Conservation (phyloP, 495 filamentous ascomycete species). For the Penicillium cinerascens region DNA sequence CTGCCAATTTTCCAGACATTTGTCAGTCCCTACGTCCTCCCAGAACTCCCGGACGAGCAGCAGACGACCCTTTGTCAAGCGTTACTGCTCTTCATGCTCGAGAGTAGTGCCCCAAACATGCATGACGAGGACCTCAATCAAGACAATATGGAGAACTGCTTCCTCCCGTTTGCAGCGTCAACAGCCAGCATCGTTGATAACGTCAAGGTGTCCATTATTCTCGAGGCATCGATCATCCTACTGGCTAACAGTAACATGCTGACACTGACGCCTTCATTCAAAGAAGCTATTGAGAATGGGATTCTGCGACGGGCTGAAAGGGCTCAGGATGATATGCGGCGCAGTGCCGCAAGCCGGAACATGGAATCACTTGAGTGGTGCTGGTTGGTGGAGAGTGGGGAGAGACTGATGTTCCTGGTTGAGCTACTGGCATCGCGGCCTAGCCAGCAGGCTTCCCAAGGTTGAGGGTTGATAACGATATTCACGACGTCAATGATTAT, state of each 20-base stretch:
- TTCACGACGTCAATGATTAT: constrained; percentile 16
- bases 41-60: constrained; percentile 41
- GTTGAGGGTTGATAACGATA: not conserved
- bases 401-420: constrained; percentile 37
- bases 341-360: constrained; percentile 33
- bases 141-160: constrained; percentile 60
- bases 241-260: constrained; percentile 44
- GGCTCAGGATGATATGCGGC: constrained; percentile 44
- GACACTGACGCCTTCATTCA: constrained; percentile 43
- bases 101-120: constrained; percentile 51
- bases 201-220: constrained; percentile 69
- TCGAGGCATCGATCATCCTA: constrained; percentile 68
- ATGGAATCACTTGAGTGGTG: constrained; percentile 35
- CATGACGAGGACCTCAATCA: constrained; percentile 48
- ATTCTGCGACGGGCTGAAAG: constrained; percentile 58
- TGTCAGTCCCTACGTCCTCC: constrained; percentile 52
- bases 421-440: constrained; percentile 13
- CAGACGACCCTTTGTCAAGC: constrained; percentile 62
- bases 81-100: constrained; percentile 60
- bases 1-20: constrained; percentile 71
- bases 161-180: constrained; percentile 68
- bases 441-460: not conserved
- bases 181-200: constrained; percentile 64
- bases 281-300: constrained; percentile 56
- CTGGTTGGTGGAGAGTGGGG: constrained; percentile 42